Evolutionary conservation across 129 eudicot species (phyloP).

Genomic region (Daucus carota): DH1_v3.0 NC_030381.2:5850001-5850500

Average conservation of each 20-base stretch:
- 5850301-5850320: neutral
- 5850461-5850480: neutral
- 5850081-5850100: neutral
- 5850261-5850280: neutral
- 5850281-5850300: neutral
- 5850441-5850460: conserved; percentile 96
- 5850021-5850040: neutral
- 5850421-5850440: conserved; percentile 92
- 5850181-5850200: neutral
- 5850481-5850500: neutral
- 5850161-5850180: neutral
- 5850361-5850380: conserved; percentile 98
- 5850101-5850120: neutral
- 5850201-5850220: neutral
- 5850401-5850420: conserved; percentile 69
- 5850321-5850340: conserved; percentile 93
- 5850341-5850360: conserved; percentile 91
- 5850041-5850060: neutral
- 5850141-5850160: neutral
- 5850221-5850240: neutral
- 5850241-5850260: neutral
- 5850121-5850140: neutral
- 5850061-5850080: neutral
- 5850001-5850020: neutral
- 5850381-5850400: conserved; percentile 98